Evolutionary conservation across 352 stramenopile genomes (phyloP).

Genomic region (Globisporangium canariense): DNA sequence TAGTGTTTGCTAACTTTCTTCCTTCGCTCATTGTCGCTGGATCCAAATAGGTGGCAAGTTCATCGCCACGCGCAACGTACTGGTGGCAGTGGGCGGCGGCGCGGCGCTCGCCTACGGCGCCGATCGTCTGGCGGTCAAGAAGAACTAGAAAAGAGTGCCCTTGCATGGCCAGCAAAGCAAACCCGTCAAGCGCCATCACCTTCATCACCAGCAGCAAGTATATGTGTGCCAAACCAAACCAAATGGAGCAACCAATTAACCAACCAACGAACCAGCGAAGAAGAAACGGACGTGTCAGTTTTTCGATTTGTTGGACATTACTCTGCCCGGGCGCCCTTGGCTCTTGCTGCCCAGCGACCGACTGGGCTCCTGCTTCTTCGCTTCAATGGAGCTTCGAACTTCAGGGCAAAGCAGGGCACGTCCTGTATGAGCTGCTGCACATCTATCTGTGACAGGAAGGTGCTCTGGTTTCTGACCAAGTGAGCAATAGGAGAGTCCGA

Average conservation of each 20-base stretch:
- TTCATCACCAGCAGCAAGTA: slow-evolving; percentile 1
- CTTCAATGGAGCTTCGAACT: too few species aligned
- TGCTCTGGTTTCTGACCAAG: too few species aligned
- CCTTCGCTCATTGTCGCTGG: not conserved
- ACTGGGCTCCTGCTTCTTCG: not conserved
- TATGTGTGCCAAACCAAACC: slow-evolving; percentile 6
- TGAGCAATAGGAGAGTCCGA: too few species aligned
- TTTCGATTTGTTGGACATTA: too few species aligned
- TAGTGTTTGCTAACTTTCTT: not conserved
- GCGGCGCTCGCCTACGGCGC: slow-evolving; percentile 53
- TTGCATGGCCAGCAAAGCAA: not conserved
- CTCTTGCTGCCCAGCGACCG: not conserved
- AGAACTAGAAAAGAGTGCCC: slow-evolving; percentile 13
- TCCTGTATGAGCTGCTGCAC: too few species aligned
- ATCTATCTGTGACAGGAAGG: too few species aligned
- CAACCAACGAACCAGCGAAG: not conserved
- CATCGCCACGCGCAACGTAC: slow-evolving; percentile 54
- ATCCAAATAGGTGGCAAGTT: slow-evolving; percentile 51
- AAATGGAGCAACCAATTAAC: not conserved
- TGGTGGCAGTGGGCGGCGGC: slow-evolving; percentile 54
- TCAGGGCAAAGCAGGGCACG: too few species aligned
- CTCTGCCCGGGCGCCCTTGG: too few species aligned
- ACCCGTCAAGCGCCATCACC: not conserved
- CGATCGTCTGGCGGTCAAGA: slow-evolving; percentile 35
- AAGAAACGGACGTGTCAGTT: too few species aligned